These are phyloP conservation scores for Geotrichum aggregatum DNA, from an alignment of 1,139 yeast genomes.

Conservation along the genomic window DNA sequence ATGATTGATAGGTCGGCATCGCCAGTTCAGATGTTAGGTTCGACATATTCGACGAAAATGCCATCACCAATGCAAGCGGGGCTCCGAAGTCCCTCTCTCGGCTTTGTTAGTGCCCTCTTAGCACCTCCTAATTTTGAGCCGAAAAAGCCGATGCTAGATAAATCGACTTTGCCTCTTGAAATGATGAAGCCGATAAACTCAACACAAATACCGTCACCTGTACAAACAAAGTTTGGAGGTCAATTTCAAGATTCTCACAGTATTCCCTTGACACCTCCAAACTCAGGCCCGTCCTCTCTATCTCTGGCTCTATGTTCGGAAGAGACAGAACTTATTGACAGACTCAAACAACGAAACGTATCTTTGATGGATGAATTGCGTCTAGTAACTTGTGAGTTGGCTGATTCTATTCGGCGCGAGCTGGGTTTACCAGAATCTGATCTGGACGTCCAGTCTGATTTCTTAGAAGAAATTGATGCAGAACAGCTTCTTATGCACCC, in stretches of 20 bases:
- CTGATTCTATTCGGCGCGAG: conserved; percentile 40
- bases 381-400: conserved; percentile 39
- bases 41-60: neutral
- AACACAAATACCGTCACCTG: neutral
- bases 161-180: conserved; percentile 9
- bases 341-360: conserved; percentile 3
- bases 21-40: neutral
- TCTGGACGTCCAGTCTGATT: neutral
- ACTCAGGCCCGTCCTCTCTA: neutral
- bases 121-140: too few species aligned
- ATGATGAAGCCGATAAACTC: neutral
- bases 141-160: too few species aligned
- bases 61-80: neutral
- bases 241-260: neutral
- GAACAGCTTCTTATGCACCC: conserved; percentile 15
- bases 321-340: conserved; percentile 8
- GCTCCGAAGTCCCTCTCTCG: neutral
- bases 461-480: neutral
- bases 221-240: neutral
- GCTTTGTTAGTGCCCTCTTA: too few species aligned
- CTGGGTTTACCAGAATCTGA: conserved; percentile 28
- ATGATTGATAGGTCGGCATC: neutral
- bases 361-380: conserved; percentile 36
- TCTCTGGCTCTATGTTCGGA: neutral
- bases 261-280: neutral